Base-by-base conservation (phyloP, 2,329 filamentous ascomycete genomes). In the Penicillium sp. region DNA sequence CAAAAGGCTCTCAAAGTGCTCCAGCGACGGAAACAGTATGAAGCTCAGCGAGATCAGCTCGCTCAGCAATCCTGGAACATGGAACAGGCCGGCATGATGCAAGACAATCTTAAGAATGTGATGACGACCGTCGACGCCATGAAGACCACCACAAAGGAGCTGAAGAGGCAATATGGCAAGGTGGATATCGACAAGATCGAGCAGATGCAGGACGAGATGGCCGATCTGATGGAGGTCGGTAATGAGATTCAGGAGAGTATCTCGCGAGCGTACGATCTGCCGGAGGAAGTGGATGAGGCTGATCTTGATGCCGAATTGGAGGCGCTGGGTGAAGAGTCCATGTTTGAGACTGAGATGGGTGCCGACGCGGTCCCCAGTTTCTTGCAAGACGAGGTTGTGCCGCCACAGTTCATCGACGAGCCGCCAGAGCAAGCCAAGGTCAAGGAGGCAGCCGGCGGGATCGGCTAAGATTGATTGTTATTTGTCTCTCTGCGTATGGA, bases 171-270 rank as follows among this genome's bases (percentile, higher is more conserved):
- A 76, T 97, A 97, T 66, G 91, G 91, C 60, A 96, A 96, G 76
- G 87, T 98, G 57, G 86, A 98, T 64, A 85, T 98, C 46, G 93
- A 97, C 71, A 90, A 95, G 78, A 97, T 98, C 61, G 93, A 98
- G 78, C 79, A 86, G 58, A 81, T 98, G 78, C 91, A 98, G 79
- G 93, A 98, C 67, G 91, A 98, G 73, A 97, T 98, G 93, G 90
- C 90, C 5, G 93, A 98, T 71, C 70, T 98, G 61, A 88, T 98
- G 82, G 93, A 98, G 65, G 85, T 96, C 52, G 91, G 93, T 3
- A 97, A 97, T 70, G 93, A 98, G 70, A 98, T 98, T 50, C 90
- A 98, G 72, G 93, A 97, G 73, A 90, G 86, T 57, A 85, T 98
- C 48, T 85, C 86, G 51, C 74, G 93, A 55, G 88, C 87, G 58